These are phyloP conservation scores for Crataegus laevigata DNA, from an alignment of 306 rosid species.

Conservation along the genomic window DNA sequence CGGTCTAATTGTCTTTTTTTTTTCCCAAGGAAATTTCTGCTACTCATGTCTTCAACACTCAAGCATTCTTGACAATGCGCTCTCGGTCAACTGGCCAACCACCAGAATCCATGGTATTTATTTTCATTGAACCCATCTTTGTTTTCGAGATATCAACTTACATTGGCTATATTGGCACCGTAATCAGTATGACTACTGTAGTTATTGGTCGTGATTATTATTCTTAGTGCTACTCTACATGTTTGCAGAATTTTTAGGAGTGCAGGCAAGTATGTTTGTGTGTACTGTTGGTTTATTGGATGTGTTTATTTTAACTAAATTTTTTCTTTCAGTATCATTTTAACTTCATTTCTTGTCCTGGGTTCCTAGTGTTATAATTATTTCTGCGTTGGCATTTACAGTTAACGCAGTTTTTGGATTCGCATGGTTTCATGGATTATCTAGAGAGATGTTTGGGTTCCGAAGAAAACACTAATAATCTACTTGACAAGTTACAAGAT, in stretches of 20 bases:
- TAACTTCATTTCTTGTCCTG: constrained; percentile 6
- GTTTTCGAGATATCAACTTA: constrained; percentile 17
- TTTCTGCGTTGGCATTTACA: constrained; percentile 31
- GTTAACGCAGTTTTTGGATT: constrained; percentile 81
- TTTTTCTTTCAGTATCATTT: neutral
- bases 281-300: neutral
- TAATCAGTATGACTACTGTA: neutral
- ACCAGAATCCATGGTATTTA: constrained; percentile 75
- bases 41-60: constrained; percentile 68
- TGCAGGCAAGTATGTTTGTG: neutral
- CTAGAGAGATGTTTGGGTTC: constrained; percentile 79
- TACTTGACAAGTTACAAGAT: constrained; percentile 96
- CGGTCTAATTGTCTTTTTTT: constrained; percentile 13
- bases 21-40: constrained; percentile 63
- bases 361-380: constrained; percentile 12
- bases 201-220: neutral
- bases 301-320: neutral
- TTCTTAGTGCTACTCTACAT: neutral
- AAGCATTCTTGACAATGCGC: constrained; percentile 86
- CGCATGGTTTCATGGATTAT: constrained; percentile 92
- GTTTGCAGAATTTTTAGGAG: neutral
- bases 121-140: constrained; percentile 12
- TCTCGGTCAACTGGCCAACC: constrained; percentile 88
- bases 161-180: neutral
- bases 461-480: constrained; percentile 67